phyloP scores from a whole-genome alignment of 768 basidiomycete species.

The Strobilomyces dryophilus region DNA sequence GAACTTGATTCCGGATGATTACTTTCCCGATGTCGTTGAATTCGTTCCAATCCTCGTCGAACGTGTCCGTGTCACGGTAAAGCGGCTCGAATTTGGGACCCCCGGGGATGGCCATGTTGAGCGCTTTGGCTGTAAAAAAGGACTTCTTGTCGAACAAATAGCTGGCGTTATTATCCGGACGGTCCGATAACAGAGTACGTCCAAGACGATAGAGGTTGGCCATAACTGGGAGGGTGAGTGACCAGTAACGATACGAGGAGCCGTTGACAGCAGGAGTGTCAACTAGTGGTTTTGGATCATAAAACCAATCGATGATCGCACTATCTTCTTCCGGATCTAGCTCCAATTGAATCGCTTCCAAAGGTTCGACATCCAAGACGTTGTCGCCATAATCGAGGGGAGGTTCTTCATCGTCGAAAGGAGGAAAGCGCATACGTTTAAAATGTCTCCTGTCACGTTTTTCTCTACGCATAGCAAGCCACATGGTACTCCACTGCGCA shows the following conservation, averaged over 20 bases:
- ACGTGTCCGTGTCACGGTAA: constrained; percentile 94
- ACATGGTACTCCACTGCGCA: constrained; percentile 99
- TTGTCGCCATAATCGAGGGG: constrained; percentile 99
- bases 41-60: constrained; percentile 99
- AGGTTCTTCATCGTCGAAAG: constrained; percentile 98
- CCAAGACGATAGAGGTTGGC: constrained; percentile 96
- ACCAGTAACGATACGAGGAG: constrained; percentile 90
- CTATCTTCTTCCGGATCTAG: constrained; percentile 88
- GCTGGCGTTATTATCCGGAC: constrained; percentile 83
- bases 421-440: constrained; percentile 99
- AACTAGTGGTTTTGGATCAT: constrained; percentile 91
- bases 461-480: constrained; percentile 98
- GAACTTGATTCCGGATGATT: constrained; percentile 97
- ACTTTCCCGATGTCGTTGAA: constrained; percentile 99
- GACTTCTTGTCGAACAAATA: constrained; percentile 97
- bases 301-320: constrained; percentile 96
- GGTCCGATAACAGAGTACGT: constrained; percentile 88
- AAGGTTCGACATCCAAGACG: constrained; percentile 93
- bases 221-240: constrained; percentile 89
- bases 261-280: constrained; percentile 93
- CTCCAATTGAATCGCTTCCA: constrained; percentile 97
- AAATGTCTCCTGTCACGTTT: constrained; percentile 98
- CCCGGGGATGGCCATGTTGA: constrained; percentile 96
- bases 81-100: constrained; percentile 98
- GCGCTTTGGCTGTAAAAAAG: constrained; percentile 97